A percentile compares a stretch with the other conserved stretches of the same genome.
Conservation (phyloP, 208 protist species). For the Leishmania braziliensis region DNA sequence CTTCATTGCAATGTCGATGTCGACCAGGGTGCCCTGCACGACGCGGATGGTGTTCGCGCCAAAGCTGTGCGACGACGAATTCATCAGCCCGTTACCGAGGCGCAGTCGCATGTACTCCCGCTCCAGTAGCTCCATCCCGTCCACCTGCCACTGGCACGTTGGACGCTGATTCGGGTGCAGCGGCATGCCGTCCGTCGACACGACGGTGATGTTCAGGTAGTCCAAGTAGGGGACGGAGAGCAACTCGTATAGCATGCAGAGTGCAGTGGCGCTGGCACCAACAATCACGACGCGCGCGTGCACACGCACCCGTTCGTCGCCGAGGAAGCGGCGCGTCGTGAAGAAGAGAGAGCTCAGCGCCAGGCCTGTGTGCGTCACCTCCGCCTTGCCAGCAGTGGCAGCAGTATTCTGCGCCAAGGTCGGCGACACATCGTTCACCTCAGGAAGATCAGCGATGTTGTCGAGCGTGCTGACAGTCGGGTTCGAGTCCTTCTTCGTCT, state of each 20-base stretch:
- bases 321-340: conserved; percentile 70
- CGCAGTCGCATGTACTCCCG: conserved; percentile 74
- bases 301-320: conserved; percentile 78
- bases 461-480: not conserved
- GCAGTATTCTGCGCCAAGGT: not conserved
- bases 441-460: conserved; percentile 12
- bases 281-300: conserved; percentile 87
- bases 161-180: conserved; percentile 69
- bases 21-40: conserved; percentile 75
- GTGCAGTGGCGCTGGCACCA: conserved; percentile 80
- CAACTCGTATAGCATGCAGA: conserved; percentile 79
- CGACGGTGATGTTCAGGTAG: conserved; percentile 87
- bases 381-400: not conserved
- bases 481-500: not conserved
- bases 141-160: conserved; percentile 55
- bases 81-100: conserved; percentile 24
- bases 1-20: conserved; percentile 84
- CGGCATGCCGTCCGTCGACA: conserved; percentile 85
- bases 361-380: conserved; percentile 6
- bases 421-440: conserved; percentile 34
- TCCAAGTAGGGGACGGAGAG: conserved; percentile 77
- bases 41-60: conserved; percentile 56
- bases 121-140: conserved; percentile 82
- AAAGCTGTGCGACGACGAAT: conserved; percentile 13
- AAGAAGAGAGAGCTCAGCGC: conserved; percentile 72